These are phyloP conservation scores for Bipolaris oryzae DNA, from an alignment of 2,329 filamentous ascomycete genomes.

Conservation along the genomic window DNA sequence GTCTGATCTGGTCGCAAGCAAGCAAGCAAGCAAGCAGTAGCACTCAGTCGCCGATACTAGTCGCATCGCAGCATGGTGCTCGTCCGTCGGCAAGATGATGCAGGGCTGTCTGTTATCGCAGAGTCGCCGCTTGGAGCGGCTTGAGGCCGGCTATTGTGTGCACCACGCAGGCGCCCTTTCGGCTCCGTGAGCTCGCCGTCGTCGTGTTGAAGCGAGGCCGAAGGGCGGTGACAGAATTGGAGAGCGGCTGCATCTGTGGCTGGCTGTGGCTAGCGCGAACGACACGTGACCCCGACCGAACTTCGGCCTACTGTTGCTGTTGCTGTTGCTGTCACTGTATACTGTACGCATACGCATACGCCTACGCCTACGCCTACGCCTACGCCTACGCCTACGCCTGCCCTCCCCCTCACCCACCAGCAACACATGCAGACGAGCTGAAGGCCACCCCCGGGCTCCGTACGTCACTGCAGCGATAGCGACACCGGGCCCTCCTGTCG, in stretches of 20 bases:
- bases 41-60: too few species aligned
- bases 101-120: slow-evolving; percentile 1
- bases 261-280: slow-evolving; percentile 19
- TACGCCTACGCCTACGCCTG: slow-evolving; percentile 11
- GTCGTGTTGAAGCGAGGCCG: slow-evolving; percentile 13
- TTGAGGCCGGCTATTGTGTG: slow-evolving; percentile 7
- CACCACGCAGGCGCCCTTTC: slow-evolving; percentile 3
- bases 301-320: slow-evolving; percentile 27
- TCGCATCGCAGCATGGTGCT: too few species aligned
- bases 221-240: slow-evolving; percentile 34
- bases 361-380: too few species aligned
- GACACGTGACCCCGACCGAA: slow-evolving; percentile 23
- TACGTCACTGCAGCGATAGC: background rate
- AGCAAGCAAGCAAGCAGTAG: too few species aligned
- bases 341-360: too few species aligned
- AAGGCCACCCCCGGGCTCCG: slow-evolving; percentile 3
- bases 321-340: too few species aligned
- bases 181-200: background rate
- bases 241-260: slow-evolving; percentile 11
- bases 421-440: slow-evolving; percentile 9
- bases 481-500: background rate
- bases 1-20: too few species aligned
- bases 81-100: too few species aligned
- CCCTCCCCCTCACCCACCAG: slow-evolving; percentile 1
- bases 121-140: background rate